Percentiles rank a stretch among this genome's conserved stretches.
Conservation (phyloP, 2,329 filamentous ascomycete genomes). For the Colletotrichum graminicola region DNA sequence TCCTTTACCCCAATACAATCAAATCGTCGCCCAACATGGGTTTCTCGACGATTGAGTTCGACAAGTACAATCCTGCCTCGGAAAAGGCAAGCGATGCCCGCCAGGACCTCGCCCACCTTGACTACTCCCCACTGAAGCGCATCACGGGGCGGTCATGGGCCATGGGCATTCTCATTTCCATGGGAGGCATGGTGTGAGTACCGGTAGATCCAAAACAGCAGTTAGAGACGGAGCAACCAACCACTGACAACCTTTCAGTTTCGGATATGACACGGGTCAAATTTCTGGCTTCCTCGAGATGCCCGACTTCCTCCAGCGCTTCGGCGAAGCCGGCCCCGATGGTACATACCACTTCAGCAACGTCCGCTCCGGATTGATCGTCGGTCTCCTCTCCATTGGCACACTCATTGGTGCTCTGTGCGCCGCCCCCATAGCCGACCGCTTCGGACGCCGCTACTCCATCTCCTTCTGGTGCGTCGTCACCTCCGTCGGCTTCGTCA, state of each 20-base stretch:
- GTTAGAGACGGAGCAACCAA: too few species aligned
- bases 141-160: conserved; percentile 53
- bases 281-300: conserved; percentile 70
- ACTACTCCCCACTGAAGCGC: conserved; percentile 60
- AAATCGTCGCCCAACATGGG: conserved; percentile 40
- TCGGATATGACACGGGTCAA: conserved; percentile 65
- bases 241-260: conserved; percentile 45
- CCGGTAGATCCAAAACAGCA: not conserved
- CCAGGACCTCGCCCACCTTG: conserved; percentile 53
- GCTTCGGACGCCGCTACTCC: conserved; percentile 71
- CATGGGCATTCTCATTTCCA: conserved; percentile 57
- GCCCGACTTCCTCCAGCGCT: conserved; percentile 66
- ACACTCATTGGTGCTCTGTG: conserved; percentile 71
- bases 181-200: conserved; percentile 60
- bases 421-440: conserved; percentile 74
- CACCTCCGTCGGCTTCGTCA: conserved; percentile 74
- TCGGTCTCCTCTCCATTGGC: conserved; percentile 69
- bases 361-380: conserved; percentile 69
- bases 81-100: conserved; percentile 52
- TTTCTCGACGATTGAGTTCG: conserved; percentile 54
- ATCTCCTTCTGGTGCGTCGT: conserved; percentile 73
- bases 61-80: conserved; percentile 56
- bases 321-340: conserved; percentile 57
- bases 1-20: conserved; percentile 58
- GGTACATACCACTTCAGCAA: conserved; percentile 61